These are phyloP conservation scores for Hypoxylon sp. DNA, from an alignment of 2,329 filamentous ascomycete species.

Conservation along the genomic window DNA sequence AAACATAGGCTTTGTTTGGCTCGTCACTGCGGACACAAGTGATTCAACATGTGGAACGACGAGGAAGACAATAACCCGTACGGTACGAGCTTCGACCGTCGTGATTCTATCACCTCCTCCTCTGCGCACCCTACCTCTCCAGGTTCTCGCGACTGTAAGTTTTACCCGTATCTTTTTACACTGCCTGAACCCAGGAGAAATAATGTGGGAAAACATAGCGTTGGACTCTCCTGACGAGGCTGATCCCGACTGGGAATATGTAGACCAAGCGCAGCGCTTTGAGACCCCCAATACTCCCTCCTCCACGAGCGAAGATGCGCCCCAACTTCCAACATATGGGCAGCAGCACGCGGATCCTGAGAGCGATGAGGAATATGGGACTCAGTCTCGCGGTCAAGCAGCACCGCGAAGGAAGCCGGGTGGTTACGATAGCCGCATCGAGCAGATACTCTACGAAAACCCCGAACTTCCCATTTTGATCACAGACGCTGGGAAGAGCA, in stretches of 20 bases:
- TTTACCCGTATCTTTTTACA: constrained; percentile 31
- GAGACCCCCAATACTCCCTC: constrained; percentile 80
- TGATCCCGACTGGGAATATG: constrained; percentile 62
- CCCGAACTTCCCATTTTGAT: constrained; percentile 92
- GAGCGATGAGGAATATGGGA: constrained; percentile 65
- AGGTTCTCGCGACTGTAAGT: constrained; percentile 70
- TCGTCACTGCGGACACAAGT: constrained; percentile 27
- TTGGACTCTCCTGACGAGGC: constrained; percentile 57
- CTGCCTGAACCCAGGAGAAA: constrained; percentile 40
- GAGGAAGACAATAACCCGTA: constrained; percentile 97
- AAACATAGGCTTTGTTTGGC: constrained; percentile 30
- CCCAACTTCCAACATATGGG: constrained; percentile 54
- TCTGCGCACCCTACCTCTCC: constrained; percentile 76
- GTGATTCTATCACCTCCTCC: constrained; percentile 83
- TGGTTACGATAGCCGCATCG: constrained; percentile 93
- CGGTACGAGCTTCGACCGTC: constrained; percentile 88
- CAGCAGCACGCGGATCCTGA: constrained; percentile 61
- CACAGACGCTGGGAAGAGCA: constrained; percentile 94
- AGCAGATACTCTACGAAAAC: constrained; percentile 97
- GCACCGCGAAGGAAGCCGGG: constrained; percentile 80
- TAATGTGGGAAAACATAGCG: constrained; percentile 58
- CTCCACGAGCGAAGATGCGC: constrained; percentile 77
- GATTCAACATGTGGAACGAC: constrained; percentile 91
- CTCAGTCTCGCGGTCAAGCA: constrained; percentile 59
- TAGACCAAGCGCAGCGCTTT: constrained; percentile 67